A percentile compares a stretch with the other conserved stretches of the same genome.
Evolutionary conservation across 257 asterid species (phyloP).

Genomic region (Solanum corneliomulleri): DNA sequence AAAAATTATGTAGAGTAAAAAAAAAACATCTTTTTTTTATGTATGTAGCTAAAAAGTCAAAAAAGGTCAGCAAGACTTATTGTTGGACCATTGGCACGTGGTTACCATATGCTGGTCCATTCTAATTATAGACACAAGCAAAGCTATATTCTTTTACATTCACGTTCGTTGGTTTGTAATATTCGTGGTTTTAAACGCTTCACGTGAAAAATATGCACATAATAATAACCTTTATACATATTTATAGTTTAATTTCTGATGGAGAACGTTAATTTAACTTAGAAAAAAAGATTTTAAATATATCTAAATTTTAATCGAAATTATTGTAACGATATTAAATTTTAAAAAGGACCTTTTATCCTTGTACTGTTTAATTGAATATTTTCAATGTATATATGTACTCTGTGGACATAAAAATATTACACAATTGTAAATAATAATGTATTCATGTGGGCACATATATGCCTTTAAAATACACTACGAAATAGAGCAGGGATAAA

Average conservation of each 20-base stretch:
- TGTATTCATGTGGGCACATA: no score
- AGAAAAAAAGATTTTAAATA: no score
- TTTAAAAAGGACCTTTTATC: no score
- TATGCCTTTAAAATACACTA: no score
- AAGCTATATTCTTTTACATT: background rate
- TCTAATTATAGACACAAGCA: background rate
- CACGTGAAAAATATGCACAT: fast-evolving
- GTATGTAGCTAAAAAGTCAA: background rate
- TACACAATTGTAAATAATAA: no score
- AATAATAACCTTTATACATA: background rate
- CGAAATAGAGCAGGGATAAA: no score
- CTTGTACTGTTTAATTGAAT: no score
- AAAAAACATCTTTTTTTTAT: background rate
- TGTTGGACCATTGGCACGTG: background rate
- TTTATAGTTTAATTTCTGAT: background rate
- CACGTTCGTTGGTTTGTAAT: no score
- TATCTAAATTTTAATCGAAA: fast-evolving
- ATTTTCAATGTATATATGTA: no score
- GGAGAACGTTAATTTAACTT: background rate
- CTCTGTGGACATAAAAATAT: no score
- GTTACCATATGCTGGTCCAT: background rate
- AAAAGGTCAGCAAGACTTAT: background rate
- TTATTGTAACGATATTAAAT: fast-evolving
- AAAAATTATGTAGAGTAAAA: no score
- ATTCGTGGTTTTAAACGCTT: no score